Percentiles rank a stretch among this genome's conserved stretches.
These are phyloP conservation scores for Cyclaneusma minus DNA, from an alignment of 2,329 filamentous ascomycete genomes.

Conservation along the genomic window DNA sequence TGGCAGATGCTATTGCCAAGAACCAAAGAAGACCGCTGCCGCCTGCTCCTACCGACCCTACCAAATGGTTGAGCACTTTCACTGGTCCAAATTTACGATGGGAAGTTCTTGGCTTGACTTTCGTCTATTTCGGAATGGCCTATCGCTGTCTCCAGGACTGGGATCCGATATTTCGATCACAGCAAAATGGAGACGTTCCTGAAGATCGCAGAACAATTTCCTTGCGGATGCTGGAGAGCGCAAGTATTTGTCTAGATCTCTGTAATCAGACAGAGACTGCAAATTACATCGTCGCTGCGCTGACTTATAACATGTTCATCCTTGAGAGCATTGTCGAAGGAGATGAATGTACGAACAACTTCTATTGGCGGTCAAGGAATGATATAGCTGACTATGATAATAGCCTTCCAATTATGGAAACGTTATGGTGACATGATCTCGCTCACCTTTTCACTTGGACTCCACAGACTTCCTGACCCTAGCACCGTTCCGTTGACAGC, in stretches of 20 bases:
- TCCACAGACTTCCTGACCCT: slow-evolving; percentile 13
- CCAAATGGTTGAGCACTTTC: slow-evolving; percentile 16
- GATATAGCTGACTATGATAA: slow-evolving; percentile 6
- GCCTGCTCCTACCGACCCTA: not conserved
- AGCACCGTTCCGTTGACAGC: slow-evolving; percentile 11
- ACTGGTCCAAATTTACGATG: slow-evolving; percentile 14
- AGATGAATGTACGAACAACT: slow-evolving; percentile 13
- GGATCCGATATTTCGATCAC: slow-evolving; percentile 11
- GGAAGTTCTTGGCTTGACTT: slow-evolving; percentile 15
- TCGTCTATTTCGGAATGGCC: slow-evolving; percentile 13
- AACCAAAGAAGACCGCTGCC: too few species aligned
- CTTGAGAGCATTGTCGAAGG: slow-evolving; percentile 11
- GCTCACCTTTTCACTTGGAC: slow-evolving; percentile 9
- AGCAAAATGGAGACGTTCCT: not conserved
- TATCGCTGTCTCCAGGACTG: slow-evolving; percentile 12
- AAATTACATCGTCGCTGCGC: slow-evolving; percentile 9
- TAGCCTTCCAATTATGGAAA: slow-evolving; percentile 2
- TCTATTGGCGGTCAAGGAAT: too few species aligned
- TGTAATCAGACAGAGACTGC: slow-evolving; percentile 8
- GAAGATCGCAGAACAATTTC: slow-evolving; percentile 13
- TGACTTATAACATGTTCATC: slow-evolving; percentile 9
- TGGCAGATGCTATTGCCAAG: too few species aligned
- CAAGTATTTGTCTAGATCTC: slow-evolving; percentile 11
- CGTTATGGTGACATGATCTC: slow-evolving; percentile 9
- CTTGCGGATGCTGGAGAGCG: slow-evolving; percentile 18